Conservation (phyloP, 108 stramenopile species). For the Nitzschia sp. region DNA sequence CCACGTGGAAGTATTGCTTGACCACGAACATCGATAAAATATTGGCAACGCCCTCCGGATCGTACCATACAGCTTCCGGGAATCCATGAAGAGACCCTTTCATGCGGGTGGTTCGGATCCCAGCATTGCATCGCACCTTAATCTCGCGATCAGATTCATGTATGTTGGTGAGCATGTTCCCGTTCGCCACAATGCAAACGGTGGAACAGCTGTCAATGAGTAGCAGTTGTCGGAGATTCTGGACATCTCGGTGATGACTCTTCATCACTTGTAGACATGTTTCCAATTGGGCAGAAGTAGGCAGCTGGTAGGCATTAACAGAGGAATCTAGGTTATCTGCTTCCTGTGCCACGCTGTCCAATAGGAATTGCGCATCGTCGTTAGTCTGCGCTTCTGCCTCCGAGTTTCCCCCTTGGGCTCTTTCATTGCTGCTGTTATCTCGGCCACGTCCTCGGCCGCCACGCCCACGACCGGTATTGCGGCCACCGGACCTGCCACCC, state of each 20-base stretch:
- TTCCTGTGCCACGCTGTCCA: no score
- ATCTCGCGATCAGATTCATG: not conserved
- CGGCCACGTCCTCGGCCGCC: no score
- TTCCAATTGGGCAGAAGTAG: no score
- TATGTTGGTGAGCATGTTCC: constrained; percentile 23
- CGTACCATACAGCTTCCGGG: constrained; percentile 35
- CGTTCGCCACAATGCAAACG: constrained; percentile 24
- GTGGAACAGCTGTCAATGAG: constrained; percentile 47
- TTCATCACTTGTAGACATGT: no score
- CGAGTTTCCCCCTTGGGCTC: no score
- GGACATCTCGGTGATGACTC: not conserved
- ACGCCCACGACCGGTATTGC: no score
- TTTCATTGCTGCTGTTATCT: no score
- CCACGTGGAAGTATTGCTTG: constrained; percentile 17
- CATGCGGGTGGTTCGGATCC: not conserved
- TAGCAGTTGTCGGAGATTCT: constrained; percentile 11
- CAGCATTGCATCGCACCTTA: constrained; percentile 24
- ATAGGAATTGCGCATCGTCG: no score
- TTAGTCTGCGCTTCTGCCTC: no score
- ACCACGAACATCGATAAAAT: constrained; percentile 38
- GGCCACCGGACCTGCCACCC: no score
- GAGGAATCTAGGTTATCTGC: no score
- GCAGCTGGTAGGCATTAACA: no score
- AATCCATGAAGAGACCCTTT: constrained; percentile 29
- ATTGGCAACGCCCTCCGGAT: constrained; percentile 47